Base-by-base conservation (phyloP, 2,329 filamentous ascomycete species). In the Microcyclospora pomicola region DNA sequence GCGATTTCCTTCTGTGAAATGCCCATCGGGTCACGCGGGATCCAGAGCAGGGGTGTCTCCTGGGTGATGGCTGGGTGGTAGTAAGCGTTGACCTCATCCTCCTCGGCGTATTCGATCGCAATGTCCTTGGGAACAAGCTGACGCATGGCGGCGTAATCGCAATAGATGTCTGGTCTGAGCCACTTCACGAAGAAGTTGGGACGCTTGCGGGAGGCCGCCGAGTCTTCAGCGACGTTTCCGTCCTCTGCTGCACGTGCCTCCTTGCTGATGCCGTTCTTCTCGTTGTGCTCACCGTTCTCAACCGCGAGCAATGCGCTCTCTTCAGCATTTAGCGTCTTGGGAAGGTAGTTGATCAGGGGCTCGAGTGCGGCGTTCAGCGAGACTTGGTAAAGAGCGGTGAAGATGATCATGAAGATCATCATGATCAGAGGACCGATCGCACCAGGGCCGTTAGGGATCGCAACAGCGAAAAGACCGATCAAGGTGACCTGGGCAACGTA, bases 401-500 rank as follows among this genome's bases (percentile, higher is more conserved):
- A 80, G 47, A 92, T 53, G 15, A 91, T 65, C 59, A 85, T 80
- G 37, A 80, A 63, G 35, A 88, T 68, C 76, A 87, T 86, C 35
- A 91, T 62, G 19, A 86, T 64, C 51, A 88, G 59, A 0, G 84
- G 82, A 0, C 77, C 80, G 13, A 78, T 64, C 0, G 59, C 58
- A 13, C 53, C 52, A n/a, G 30, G 12, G 19, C 62, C 61, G 6
- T 76, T 73, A 1, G 68, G 63, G 6, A 73, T 76, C 27, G 61
- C 56, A 36, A 88, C 75, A 36, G 72, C 80, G 50, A 95, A 87
- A 2, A 95, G 69, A 35, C 86, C 87, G 47, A 94, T 80, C 54
- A 95, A 68, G 59, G 84, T 91, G 15, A 43, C 63, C 46, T 91
- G 77, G 1, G 80, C 75, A 28, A 95, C 69, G 57, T 96, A 95